phyloP scores from a whole-genome alignment of 148 eudicot genomes.

The Polygonum maritimum region DNA sequence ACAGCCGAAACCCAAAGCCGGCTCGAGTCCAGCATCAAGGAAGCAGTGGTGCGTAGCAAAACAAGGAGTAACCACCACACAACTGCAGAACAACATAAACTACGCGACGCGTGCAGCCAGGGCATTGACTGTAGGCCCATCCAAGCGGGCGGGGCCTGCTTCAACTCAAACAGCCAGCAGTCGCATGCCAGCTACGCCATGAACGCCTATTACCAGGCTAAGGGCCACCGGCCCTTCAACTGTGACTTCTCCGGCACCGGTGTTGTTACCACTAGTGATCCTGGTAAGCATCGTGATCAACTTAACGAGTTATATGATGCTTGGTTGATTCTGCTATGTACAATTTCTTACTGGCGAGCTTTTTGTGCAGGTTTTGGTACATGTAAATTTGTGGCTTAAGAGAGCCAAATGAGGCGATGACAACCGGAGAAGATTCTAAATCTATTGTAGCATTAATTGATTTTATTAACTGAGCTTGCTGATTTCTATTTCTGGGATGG shows the following conservation, averaged over 20 bases:
- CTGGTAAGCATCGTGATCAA: constrained; percentile 19
- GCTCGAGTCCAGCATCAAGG: not conserved
- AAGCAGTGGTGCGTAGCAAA: constrained; percentile 5
- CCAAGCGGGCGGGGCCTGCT: constrained; percentile 35
- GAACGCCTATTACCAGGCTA: constrained; percentile 34
- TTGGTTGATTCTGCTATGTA: not conserved
- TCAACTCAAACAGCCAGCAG: constrained; percentile 22
- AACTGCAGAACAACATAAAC: constrained; percentile 7
- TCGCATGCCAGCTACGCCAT: constrained; percentile 40
- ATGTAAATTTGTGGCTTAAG: constrained; percentile 11
- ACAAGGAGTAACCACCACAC: not conserved
- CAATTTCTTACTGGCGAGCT: not conserved
- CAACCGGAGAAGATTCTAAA: not conserved
- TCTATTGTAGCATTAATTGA: not conserved
- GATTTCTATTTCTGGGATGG: not conserved
- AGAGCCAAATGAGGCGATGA: not conserved
- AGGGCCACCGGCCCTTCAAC: constrained; percentile 21
- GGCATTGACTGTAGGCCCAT: constrained; percentile 29
- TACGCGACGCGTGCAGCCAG: not conserved
- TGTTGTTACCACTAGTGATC: constrained; percentile 24
- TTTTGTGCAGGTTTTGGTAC: constrained; percentile 8
- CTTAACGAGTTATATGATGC: not conserved
- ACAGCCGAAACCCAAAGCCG: not conserved
- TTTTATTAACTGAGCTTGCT: not conserved
- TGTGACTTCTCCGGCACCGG: constrained; percentile 41